These are phyloP conservation scores for Eucalyptus coolabah DNA, from an alignment of 345 rosid genomes.

Conservation along the genomic window DNA sequence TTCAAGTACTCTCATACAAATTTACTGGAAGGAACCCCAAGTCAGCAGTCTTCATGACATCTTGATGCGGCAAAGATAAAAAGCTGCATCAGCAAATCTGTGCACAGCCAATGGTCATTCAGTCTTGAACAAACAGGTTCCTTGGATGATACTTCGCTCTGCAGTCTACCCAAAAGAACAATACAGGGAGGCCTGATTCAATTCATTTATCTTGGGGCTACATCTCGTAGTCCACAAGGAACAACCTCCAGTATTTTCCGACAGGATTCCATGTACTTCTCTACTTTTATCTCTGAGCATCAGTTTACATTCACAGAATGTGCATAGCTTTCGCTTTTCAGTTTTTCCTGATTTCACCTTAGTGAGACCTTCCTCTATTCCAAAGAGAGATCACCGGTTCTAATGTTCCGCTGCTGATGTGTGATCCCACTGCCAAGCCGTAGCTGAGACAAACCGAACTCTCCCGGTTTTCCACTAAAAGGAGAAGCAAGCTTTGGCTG, in stretches of 20 bases:
- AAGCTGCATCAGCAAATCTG: neutral
- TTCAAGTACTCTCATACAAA: neutral
- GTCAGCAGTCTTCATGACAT: neutral
- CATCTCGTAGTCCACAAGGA: neutral
- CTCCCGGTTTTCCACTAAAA: slow-evolving; percentile 49
- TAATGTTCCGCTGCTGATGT: slow-evolving; percentile 71
- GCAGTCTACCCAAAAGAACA: neutral
- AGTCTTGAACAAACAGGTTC: neutral
- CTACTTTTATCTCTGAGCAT: neutral
- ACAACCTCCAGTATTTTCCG: neutral
- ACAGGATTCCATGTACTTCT: neutral
- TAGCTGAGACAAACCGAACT: slow-evolving; percentile 28
- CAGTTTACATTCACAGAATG: neutral
- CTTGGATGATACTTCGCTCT: neutral
- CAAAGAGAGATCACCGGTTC: slow-evolving; percentile 52
- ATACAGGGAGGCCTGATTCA: neutral
- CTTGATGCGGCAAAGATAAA: neutral
- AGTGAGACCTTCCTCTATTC: slow-evolving; percentile 10
- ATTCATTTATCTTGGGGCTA: neutral
- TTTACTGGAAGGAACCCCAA: neutral
- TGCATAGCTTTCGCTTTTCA: neutral
- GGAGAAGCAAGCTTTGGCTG: slow-evolving; percentile 71
- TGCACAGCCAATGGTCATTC: neutral
- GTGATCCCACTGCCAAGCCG: slow-evolving; percentile 51
- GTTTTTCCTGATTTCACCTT: neutral